A percentile compares a stretch with the other conserved stretches of the same genome.
phyloP scores from a whole-genome alignment of 2,329 filamentous ascomycete genomes.

The Colletotrichum sansevieriae region DNA sequence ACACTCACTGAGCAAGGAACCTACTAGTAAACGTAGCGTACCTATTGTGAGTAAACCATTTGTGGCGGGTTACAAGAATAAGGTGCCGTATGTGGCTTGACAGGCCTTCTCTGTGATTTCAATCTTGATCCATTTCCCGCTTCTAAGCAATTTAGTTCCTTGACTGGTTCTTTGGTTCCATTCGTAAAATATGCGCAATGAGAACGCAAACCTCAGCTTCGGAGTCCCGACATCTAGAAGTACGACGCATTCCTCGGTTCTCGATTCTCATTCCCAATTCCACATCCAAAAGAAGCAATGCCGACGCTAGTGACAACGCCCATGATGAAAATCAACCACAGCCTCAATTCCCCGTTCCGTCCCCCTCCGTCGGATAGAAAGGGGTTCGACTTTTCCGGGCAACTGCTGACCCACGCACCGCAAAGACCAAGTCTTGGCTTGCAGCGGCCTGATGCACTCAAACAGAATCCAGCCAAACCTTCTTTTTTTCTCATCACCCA shows the following conservation, averaged over 20 bases:
- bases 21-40: no score
- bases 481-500: no score
- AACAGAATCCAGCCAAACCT: neutral
- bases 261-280: neutral
- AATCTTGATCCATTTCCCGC: no score
- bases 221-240: no score
- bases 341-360: neutral
- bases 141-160: no score
- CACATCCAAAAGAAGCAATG: conserved; percentile 3
- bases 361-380: neutral
- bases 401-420: neutral
- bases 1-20: no score
- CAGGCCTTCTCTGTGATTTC: no score
- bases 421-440: conserved; percentile 16
- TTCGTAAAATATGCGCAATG: neutral
- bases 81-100: no score
- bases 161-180: no score
- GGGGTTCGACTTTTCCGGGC: conserved; percentile 2
- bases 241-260: neutral
- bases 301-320: conserved; percentile 27
- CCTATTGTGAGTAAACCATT: no score
- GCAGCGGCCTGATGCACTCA: conserved; percentile 20
- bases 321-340: neutral
- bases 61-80: no score
- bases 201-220: no score